Evolutionary conservation across 495 filamentous ascomycete species (phyloP).

Genomic region (Friedmanniomyces simplex): DNA sequence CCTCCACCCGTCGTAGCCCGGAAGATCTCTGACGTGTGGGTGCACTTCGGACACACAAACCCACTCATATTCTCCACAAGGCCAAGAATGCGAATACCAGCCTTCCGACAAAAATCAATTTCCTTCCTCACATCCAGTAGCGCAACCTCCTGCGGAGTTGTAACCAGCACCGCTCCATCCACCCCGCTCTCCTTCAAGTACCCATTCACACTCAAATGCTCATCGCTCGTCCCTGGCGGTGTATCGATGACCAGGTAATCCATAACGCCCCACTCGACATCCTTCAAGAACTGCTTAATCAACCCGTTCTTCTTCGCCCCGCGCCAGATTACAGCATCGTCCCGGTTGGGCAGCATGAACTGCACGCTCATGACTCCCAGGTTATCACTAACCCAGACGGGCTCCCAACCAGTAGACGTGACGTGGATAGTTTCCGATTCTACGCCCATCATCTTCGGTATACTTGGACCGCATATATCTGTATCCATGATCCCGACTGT

Average conservation of each 20-base stretch:
- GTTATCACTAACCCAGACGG: conserved; percentile 88
- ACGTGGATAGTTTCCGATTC: conserved; percentile 87
- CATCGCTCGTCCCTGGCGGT: conserved; percentile 87
- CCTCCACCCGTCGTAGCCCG: conserved; percentile 85
- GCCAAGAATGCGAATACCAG: conserved; percentile 76
- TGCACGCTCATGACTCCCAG: conserved; percentile 91
- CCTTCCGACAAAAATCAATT: conserved; percentile 93
- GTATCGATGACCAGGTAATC: conserved; percentile 92
- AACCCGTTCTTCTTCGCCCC: conserved; percentile 97
- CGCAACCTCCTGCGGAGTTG: conserved; percentile 90
- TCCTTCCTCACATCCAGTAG: conserved; percentile 91
- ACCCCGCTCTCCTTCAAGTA: conserved; percentile 80
- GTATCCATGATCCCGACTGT: conserved; percentile 93
- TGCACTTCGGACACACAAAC: conserved; percentile 88
- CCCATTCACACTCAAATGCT: conserved; percentile 85
- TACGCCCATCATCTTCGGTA: conserved; percentile 97
- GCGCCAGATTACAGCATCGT: conserved; percentile 93
- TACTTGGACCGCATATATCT: conserved; percentile 87
- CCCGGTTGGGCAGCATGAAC: conserved; percentile 88
- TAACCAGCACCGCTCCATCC: conserved; percentile 85
- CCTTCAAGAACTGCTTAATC: conserved; percentile 94
- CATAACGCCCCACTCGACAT: conserved; percentile 93
- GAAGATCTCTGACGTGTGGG: conserved; percentile 74
- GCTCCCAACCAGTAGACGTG: conserved; percentile 72
- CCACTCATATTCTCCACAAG: conserved; percentile 97